Base-by-base conservation (phyloP, 2,329 filamentous ascomycete genomes). In the Arthrobotrys musiformis region DNA sequence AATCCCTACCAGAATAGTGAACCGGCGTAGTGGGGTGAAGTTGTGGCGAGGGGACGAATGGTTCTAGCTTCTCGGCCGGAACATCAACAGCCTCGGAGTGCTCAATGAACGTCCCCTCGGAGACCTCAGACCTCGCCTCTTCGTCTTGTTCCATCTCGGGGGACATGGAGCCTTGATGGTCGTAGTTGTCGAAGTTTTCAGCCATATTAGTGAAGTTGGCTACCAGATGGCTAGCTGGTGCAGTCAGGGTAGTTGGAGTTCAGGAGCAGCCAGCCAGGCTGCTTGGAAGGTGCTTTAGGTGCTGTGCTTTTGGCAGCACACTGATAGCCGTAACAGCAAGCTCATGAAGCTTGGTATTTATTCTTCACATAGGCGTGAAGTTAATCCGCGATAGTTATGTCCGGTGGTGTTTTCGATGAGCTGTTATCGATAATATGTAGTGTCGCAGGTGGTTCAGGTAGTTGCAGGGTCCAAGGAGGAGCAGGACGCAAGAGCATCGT, bases 81-180 rank as follows among this genome's bases (percentile, higher is more conserved):
- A 60, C 24, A n/a, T 56, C 73, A 13, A 26, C 15, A 13, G 66
- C 52, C n/a, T 77, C 73, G 1, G 66, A 66, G 24, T 66, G 61
- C 15, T 77, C 73, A 24, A 77, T 77, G 33, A 77, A 77, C 1
- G 66, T 67, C 19, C 66, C 66, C 37, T 66, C 73, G 4, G 73
- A 77, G n/a, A 37, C 73, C 13, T 66, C 60, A n/a, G 73, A 77
- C 22, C 17, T 64, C 19, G n/a, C 8, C 11, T 77, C 60, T 24
- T 60, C 66, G 15, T 70, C 73, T 3, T 46, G 42, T 11, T 44
- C 60, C 11, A 17, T 15, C 13, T 22, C 33, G 2, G 42, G 8
- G 28, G 40, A 50, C 15, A 19, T 22, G 58, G 50, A 19, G 22
- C 19, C 66, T 19, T 19, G 15, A n/a, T 63, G 28, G 22, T 61